These are phyloP conservation scores for Geosmithia putterillii DNA, from an alignment of 2,329 filamentous ascomycete genomes.

Conservation along the genomic window DNA sequence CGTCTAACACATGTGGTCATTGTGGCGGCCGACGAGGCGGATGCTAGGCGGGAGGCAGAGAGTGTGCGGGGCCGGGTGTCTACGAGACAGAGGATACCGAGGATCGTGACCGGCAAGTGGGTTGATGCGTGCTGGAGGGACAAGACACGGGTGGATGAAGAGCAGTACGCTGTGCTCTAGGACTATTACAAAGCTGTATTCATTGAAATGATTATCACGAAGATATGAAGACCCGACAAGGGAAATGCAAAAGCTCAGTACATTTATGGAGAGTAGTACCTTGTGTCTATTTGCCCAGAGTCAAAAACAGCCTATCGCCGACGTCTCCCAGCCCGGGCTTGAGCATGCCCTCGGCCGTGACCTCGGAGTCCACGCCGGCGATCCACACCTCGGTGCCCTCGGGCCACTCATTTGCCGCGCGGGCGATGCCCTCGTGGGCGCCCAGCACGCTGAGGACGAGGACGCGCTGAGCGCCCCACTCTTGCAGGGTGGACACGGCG, in stretches of 20 bases:
- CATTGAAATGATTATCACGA: too few species aligned
- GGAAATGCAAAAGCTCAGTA: background rate
- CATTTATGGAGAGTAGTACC: too few species aligned
- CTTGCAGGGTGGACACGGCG: constrained; percentile 75
- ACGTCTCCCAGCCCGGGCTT: constrained; percentile 84
- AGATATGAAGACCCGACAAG: too few species aligned
- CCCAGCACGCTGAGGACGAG: constrained; percentile 67
- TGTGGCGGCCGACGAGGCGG: constrained; percentile 24
- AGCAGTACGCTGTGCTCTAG: constrained; percentile 32
- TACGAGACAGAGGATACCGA: constrained; percentile 40
- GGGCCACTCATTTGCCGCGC: constrained; percentile 66
- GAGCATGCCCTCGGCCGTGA: constrained; percentile 78
- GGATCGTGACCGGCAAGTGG: constrained; percentile 62
- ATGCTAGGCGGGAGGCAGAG: constrained; percentile 21
- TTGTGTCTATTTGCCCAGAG: constrained; percentile 65
- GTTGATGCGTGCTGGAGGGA: constrained; percentile 71
- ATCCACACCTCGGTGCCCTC: constrained; percentile 71
- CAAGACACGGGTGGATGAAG: constrained; percentile 69
- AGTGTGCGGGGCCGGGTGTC: constrained; percentile 30
- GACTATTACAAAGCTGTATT: background rate
- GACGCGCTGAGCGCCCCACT: constrained; percentile 83
- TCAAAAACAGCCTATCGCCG: constrained; percentile 80
- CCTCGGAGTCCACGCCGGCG: constrained; percentile 62
- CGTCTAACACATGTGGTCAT: constrained; percentile 63
- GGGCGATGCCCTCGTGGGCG: constrained; percentile 55